These are phyloP conservation scores for Elasticomyces elasticus DNA, from an alignment of 495 filamentous ascomycete species.

Conservation along the genomic window DNA sequence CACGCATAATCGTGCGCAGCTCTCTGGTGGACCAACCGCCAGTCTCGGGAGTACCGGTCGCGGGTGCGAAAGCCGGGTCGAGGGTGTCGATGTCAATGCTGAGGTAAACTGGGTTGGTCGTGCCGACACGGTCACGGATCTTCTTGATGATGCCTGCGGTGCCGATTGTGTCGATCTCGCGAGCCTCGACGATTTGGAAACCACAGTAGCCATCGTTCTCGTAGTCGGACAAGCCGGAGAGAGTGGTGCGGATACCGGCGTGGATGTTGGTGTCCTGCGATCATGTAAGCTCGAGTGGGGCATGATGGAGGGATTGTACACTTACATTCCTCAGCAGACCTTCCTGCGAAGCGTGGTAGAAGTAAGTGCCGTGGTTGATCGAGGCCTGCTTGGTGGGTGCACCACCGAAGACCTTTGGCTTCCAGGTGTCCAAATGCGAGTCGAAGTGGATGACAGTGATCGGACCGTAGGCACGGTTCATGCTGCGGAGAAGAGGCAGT, in stretches of 20 bases:
- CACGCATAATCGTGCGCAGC: constrained; percentile 61
- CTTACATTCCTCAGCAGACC: constrained; percentile 58
- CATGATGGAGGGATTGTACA: background rate
- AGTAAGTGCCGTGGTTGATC: constrained; percentile 81
- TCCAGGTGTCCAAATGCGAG: constrained; percentile 48
- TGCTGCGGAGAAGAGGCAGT: constrained; percentile 44
- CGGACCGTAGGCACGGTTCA: constrained; percentile 35
- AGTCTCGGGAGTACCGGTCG: constrained; percentile 78
- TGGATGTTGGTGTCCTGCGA: constrained; percentile 63
- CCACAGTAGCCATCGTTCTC: constrained; percentile 77
- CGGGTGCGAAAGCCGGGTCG: constrained; percentile 76
- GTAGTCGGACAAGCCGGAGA: constrained; percentile 51
- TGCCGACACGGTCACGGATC: constrained; percentile 64
- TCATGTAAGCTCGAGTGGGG: background rate
- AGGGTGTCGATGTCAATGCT: constrained; percentile 84
- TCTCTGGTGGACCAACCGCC: constrained; percentile 83
- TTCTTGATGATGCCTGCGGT: constrained; percentile 60
- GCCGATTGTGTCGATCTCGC: constrained; percentile 72
- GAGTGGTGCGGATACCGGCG: constrained; percentile 70
- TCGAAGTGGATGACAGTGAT: constrained; percentile 39
- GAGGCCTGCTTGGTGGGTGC: constrained; percentile 53
- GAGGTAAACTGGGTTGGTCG: constrained; percentile 64
- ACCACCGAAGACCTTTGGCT: constrained; percentile 56
- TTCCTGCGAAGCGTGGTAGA: constrained; percentile 58
- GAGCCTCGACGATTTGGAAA: constrained; percentile 69